Evolutionary conservation across 1,139 yeast genomes (phyloP).

Genomic region (Yamadazyma sp.): DNA sequence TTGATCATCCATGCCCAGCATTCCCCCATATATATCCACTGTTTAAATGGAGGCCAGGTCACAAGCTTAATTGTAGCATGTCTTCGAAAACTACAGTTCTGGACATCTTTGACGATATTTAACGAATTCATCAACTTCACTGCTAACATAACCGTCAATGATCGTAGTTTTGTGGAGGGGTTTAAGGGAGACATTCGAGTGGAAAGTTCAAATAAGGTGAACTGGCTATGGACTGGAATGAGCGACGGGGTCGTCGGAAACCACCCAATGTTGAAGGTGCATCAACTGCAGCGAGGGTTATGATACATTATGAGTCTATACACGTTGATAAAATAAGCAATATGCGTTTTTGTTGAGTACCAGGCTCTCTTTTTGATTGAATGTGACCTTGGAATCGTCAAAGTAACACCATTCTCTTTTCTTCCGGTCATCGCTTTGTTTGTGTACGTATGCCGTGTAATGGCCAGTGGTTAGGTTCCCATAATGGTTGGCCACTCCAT

Average conservation of each 20-base stretch:
- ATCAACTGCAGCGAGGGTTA: constrained; percentile 16
- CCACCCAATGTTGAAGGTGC: constrained; percentile 42
- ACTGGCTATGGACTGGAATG: constrained; percentile 78
- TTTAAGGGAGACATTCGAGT: constrained; percentile 66
- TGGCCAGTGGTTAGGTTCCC: constrained; percentile 88
- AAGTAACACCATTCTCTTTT: constrained; percentile 68
- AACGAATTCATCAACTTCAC: constrained; percentile 82
- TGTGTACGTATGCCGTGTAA: constrained; percentile 81
- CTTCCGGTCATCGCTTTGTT: constrained; percentile 38
- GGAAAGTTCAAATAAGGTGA: constrained; percentile 48
- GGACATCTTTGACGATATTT: constrained; percentile 88
- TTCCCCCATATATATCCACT: constrained; percentile 80
- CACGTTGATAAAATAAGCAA: constrained; percentile 64
- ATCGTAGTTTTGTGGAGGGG: constrained; percentile 78
- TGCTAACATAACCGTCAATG: constrained; percentile 79
- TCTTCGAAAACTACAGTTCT: constrained; percentile 74
- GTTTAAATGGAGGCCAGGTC: constrained; percentile 86
- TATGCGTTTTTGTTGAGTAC: constrained; percentile 69
- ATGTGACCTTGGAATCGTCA: constrained; percentile 65
- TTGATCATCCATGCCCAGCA: constrained; percentile 57
- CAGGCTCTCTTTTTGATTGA: constrained; percentile 37
- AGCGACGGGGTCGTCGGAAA: constrained; percentile 54
- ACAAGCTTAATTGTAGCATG: constrained; percentile 85
- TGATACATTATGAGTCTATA: constrained; percentile 16
- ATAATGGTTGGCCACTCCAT: constrained; percentile 86